These are phyloP conservation scores for Vinca minor DNA, from an alignment of 257 asterid species.

Conservation along the genomic window DNA sequence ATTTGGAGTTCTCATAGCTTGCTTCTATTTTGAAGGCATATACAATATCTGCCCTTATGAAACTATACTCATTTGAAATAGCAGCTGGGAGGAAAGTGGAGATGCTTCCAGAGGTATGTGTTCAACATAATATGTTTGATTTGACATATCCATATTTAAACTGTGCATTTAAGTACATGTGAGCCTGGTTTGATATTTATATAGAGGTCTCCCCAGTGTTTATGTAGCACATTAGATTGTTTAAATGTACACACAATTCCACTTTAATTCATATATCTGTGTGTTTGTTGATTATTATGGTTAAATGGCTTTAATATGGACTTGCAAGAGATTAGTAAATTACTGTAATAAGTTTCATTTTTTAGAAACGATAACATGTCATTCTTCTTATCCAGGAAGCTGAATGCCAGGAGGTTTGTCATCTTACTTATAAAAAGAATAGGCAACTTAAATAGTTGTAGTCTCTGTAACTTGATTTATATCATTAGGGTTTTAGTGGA, in stretches of 20 bases:
- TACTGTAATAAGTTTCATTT: neutral
- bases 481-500: neutral
- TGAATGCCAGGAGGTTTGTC: neutral
- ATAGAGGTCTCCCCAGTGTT: neutral
- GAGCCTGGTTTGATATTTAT: neutral
- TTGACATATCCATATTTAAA: neutral
- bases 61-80: slow-evolving; percentile 87
- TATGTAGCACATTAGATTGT: neutral
- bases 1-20: slow-evolving; percentile 16
- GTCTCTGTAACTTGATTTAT: neutral
- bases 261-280: neutral
- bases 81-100: slow-evolving; percentile 89
- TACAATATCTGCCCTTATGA: slow-evolving; percentile 79
- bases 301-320: neutral
- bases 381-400: neutral
- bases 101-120: slow-evolving; percentile 75
- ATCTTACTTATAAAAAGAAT: neutral
- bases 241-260: neutral
- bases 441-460: neutral
- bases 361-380: too few species aligned
- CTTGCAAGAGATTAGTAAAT: neutral
- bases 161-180: too few species aligned
- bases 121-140: slow-evolving; percentile 1
- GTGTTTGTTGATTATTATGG: neutral
- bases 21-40: slow-evolving; percentile 56